Conservation (phyloP, 2,329 filamentous ascomycete species). For the Leptographium flavum region DNA sequence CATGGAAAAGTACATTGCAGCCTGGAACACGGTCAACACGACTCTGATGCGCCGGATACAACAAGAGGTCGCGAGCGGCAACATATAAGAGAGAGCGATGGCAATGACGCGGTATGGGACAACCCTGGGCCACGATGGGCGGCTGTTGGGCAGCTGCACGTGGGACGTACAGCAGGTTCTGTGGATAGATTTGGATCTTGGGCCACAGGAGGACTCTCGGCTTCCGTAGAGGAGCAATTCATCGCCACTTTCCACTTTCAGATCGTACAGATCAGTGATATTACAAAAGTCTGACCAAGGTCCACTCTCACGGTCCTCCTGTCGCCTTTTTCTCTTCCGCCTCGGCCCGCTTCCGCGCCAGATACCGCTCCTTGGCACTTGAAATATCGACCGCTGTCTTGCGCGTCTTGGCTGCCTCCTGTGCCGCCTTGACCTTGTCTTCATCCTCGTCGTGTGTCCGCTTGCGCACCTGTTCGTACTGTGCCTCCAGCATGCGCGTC, state of each 20-base stretch:
- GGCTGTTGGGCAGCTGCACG: neutral
- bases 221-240: no score
- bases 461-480: slow-evolving; percentile 61
- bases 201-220: no score
- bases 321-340: slow-evolving; percentile 43
- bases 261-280: no score
- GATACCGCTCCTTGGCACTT: slow-evolving; percentile 65
- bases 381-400: slow-evolving; percentile 67
- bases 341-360: slow-evolving; percentile 61
- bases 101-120: neutral
- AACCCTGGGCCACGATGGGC: neutral
- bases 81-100: slow-evolving; percentile 4
- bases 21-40: slow-evolving; percentile 62
- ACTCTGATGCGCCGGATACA: slow-evolving; percentile 52
- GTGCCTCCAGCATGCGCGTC: slow-evolving; percentile 63
- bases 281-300: no score
- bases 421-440: slow-evolving; percentile 44
- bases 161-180: neutral
- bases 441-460: slow-evolving; percentile 53
- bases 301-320: no score
- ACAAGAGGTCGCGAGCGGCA: slow-evolving; percentile 32
- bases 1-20: slow-evolving; percentile 74
- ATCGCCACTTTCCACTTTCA: no score
- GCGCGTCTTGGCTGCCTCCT: slow-evolving; percentile 56
- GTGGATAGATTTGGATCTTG: no score